Conservation (phyloP, 108 stramenopile species). For the Pseudonitzschia multistriata region DNA sequence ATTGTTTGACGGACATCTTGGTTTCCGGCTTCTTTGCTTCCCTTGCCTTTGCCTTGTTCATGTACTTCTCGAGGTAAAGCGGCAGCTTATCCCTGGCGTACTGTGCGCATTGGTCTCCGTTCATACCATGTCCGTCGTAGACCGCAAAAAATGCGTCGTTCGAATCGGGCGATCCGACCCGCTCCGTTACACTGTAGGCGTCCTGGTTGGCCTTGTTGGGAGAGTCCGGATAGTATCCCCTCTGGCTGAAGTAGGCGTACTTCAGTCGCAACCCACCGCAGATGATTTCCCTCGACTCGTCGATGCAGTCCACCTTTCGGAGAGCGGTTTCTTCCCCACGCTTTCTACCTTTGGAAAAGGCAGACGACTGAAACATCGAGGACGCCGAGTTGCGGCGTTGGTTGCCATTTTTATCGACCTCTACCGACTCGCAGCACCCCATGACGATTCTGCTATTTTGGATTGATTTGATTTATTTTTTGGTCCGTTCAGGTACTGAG, state of each 20-base stretch:
- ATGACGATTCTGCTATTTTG: conserved; percentile 15
- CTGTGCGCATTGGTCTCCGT: conserved; percentile 80
- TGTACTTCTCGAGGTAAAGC: conserved; percentile 32
- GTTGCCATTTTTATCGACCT: conserved; percentile 17
- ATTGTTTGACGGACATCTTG: conserved; percentile 10
- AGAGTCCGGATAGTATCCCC: conserved; percentile 90
- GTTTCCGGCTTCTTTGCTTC: conserved; percentile 25
- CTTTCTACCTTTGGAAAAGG: conserved; percentile 8
- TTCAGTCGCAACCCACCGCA: conserved; percentile 64
- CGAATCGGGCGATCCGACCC: conserved; percentile 42
- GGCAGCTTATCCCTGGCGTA: conserved; percentile 72
- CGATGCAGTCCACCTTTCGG: conserved; percentile 32
- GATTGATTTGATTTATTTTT: too few relatives aligned
- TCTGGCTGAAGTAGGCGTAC: conserved; percentile 79
- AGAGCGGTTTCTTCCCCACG: conserved; percentile 21
- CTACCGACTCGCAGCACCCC: conserved; percentile 44
- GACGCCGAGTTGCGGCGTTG: too few relatives aligned
- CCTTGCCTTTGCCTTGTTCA: conserved; percentile 22
- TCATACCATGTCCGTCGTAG: conserved; percentile 87
- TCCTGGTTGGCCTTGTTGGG: conserved; percentile 91
- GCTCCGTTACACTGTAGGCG: conserved; percentile 53
- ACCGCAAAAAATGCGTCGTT: conserved; percentile 82
- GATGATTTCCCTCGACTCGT: conserved; percentile 35
- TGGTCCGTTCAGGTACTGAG: too few relatives aligned
- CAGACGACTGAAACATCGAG: conserved; percentile 3